Percentiles rank a stretch among this genome's conserved stretches.
Evolutionary conservation across 148 eudicot species (phyloP).

Genomic region (Rhododendron griersonianum): DNA sequence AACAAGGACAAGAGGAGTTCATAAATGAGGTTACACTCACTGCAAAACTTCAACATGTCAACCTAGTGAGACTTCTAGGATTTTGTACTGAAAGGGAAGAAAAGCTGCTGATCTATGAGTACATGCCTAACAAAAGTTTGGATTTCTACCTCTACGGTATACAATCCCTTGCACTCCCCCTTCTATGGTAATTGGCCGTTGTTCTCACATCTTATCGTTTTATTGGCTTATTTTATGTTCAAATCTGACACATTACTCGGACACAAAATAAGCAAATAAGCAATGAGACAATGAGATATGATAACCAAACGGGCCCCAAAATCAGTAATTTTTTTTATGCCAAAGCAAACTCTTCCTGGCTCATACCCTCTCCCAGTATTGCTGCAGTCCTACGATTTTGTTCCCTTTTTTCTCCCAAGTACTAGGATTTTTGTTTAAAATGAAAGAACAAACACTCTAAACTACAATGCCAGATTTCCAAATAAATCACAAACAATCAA

Average conservation of each 20-base stretch:
- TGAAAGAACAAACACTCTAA: not conserved
- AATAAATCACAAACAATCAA: not conserved
- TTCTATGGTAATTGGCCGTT: not conserved
- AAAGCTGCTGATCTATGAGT: conserved; percentile 15
- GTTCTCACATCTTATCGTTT: no score
- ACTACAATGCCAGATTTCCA: not conserved
- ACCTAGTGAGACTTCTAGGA: conserved; percentile 31
- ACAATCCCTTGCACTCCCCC: not conserved
- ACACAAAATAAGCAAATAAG: no score
- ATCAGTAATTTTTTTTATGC: not conserved
- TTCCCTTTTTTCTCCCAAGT: not conserved
- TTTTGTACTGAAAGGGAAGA: conserved; percentile 35
- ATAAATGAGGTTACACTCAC: not conserved
- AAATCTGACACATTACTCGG: no score
- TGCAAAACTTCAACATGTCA: conserved; percentile 26
- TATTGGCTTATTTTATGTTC: no score
- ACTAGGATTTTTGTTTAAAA: no score
- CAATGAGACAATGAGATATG: no score
- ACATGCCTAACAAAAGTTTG: conserved; percentile 7
- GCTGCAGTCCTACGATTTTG: not conserved
- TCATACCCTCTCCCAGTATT: not conserved
- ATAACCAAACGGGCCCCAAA: no score
- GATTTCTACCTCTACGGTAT: conserved; percentile 26
- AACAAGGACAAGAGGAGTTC: conserved; percentile 36
- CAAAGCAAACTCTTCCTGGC: no score